These are phyloP conservation scores for Diplocarpon mali DNA, from an alignment of 2,329 filamentous ascomycete genomes.

Conservation along the genomic window DNA sequence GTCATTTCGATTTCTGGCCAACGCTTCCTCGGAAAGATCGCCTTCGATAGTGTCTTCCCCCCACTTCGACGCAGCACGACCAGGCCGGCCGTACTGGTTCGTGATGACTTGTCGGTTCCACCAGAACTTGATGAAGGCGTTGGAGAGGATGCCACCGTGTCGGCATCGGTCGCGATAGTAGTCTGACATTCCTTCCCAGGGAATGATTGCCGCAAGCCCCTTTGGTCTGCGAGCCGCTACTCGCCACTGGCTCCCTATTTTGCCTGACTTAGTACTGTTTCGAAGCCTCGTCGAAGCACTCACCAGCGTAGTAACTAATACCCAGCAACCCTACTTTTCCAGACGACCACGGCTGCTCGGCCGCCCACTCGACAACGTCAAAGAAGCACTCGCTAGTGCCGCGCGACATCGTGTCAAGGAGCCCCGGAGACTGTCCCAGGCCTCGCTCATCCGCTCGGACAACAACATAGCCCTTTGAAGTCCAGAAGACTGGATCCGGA, in stretches of 20 bases:
- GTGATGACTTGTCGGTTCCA: constrained; percentile 55
- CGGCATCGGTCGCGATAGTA: constrained; percentile 40
- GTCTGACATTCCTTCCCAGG: constrained; percentile 42
- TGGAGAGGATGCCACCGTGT: constrained; percentile 50
- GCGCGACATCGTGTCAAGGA: constrained; percentile 41
- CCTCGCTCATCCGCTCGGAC: constrained; percentile 40
- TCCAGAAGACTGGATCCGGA: constrained; percentile 34
- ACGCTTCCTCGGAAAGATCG: constrained; percentile 38
- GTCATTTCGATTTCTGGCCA: constrained; percentile 4
- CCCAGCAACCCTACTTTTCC: constrained; percentile 40
- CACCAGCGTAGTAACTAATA: constrained; percentile 39
- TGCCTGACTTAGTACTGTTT: neutral
- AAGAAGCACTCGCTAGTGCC: constrained; percentile 41
- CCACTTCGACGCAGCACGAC: constrained; percentile 30
- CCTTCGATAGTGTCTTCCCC: constrained; percentile 43
- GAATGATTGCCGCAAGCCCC: constrained; percentile 39
- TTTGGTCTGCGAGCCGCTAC: constrained; percentile 41
- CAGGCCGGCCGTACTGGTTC: constrained; percentile 56
- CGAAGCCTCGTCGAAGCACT: constrained; percentile 7
- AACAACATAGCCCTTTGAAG: constrained; percentile 30
- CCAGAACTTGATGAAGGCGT: constrained; percentile 51
- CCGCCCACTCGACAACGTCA: constrained; percentile 41
- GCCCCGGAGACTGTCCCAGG: constrained; percentile 39
- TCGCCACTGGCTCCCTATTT: constrained; percentile 37
- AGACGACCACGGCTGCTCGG: constrained; percentile 37